phyloP scores from a whole-genome alignment of 1,284 basidiomycete species.

The Cerrena zonata region DNA sequence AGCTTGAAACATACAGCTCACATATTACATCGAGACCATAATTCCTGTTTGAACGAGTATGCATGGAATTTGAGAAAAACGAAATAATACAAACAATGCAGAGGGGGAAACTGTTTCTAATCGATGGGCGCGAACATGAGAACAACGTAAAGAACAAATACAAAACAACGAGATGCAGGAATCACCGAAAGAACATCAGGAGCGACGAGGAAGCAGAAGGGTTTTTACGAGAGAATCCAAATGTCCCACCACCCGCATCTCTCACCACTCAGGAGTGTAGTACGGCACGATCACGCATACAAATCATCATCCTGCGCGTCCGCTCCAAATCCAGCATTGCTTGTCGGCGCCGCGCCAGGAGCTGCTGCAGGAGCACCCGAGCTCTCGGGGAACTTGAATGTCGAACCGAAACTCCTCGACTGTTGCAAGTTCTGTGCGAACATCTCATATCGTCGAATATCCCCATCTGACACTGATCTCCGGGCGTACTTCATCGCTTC shows the following conservation, averaged over 20 bases:
- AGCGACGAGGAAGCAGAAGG: too few relatives aligned
- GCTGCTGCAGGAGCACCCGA: conserved; percentile 33
- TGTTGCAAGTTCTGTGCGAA: conserved; percentile 85
- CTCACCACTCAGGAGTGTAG: not conserved
- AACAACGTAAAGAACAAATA: not conserved
- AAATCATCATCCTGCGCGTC: conserved; percentile 83
- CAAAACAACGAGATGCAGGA: not conserved
- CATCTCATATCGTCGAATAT: conserved; percentile 93
- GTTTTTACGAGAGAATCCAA: too few relatives aligned
- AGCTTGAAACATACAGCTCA: too few relatives aligned
- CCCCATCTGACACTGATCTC: conserved; percentile 87
- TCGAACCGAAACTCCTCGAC: conserved; percentile 80
- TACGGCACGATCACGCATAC: conserved; percentile 68
- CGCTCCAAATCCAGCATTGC: conserved; percentile 76
- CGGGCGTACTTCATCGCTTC: conserved; percentile 94
- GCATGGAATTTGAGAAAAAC: not conserved
- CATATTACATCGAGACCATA: too few relatives aligned
- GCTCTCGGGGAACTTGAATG: conserved; percentile 95
- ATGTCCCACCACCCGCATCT: too few relatives aligned
- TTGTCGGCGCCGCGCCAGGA: conserved; percentile 41
- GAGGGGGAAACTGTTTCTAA: not conserved
- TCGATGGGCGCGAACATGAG: not conserved
- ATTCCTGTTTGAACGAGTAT: too few relatives aligned
- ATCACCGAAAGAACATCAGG: not conserved
- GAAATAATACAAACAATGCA: not conserved